These are phyloP conservation scores for Thelephora ganbajun DNA, from an alignment of 768 basidiomycete species.

Conservation along the genomic window DNA sequence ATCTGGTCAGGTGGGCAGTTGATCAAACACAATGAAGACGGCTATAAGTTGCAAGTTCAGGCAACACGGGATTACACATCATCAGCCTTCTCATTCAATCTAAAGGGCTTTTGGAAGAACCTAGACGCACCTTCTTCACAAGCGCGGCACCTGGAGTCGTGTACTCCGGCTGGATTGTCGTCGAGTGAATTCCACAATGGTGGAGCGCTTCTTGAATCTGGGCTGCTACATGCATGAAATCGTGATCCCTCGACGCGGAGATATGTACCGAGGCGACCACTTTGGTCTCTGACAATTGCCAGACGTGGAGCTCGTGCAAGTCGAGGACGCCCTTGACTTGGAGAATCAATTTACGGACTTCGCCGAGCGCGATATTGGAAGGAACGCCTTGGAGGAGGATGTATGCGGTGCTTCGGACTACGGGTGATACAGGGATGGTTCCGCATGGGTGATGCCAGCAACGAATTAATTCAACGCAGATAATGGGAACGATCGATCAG, in stretches of 20 bases:
- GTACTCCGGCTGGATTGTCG: constrained; percentile 91
- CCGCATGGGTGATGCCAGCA: no score
- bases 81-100: not conserved
- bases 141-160: constrained; percentile 20
- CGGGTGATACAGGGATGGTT: not conserved
- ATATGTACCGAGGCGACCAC: constrained; percentile 95
- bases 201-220: constrained; percentile 79
- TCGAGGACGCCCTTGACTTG: constrained; percentile 75
- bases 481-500: no score
- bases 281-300: constrained; percentile 94
- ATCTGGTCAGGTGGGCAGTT: constrained; percentile 54
- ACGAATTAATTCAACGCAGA: no score
- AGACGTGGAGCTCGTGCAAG: constrained; percentile 91
- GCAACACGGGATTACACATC: not conserved
- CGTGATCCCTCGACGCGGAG: constrained; percentile 60
- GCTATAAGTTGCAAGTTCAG: no score
- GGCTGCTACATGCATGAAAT: constrained; percentile 85
- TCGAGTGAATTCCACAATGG: constrained; percentile 85
- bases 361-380: constrained; percentile 76
- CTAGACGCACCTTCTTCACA: constrained; percentile 40
- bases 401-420: constrained; percentile 83
- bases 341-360: constrained; percentile 70
- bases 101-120: constrained; percentile 6
- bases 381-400: constrained; percentile 94
- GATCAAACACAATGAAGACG: constrained; percentile 44